A percentile compares a stretch with the other conserved stretches of the same genome.
phyloP scores from a whole-genome alignment of 345 rosid genomes.

The Boechera stricta region DNA sequence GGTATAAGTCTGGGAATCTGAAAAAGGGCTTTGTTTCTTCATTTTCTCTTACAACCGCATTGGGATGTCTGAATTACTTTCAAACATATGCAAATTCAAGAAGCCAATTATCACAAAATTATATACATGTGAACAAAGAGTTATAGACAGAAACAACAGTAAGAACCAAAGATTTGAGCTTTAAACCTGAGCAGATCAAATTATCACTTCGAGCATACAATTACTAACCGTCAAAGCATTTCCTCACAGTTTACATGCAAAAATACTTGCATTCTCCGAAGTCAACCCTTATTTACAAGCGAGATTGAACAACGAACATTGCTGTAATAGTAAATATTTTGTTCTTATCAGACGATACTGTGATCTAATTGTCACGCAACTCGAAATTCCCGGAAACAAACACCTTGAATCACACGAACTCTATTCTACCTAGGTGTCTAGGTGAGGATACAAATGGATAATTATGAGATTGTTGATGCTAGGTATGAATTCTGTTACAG shows the following conservation, averaged over 20 bases:
- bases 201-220: not conserved
- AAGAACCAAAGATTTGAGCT: not conserved
- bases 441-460: no score
- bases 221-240: not conserved
- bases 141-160: not conserved
- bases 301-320: no score
- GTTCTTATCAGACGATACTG: no score
- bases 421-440: no score
- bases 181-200: no score
- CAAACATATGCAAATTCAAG: slow-evolving; percentile 55
- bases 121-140: no score
- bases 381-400: no score
- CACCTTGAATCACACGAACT: no score
- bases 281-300: not conserved
- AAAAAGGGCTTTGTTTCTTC: slow-evolving; percentile 63
- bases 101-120: not conserved
- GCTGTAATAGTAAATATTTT: no score
- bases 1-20: slow-evolving; percentile 70
- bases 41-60: slow-evolving; percentile 62
- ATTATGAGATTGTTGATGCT: no score
- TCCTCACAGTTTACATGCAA: not conserved
- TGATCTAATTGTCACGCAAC: no score
- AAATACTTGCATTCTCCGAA: not conserved
- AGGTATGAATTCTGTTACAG: no score
- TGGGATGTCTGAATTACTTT: slow-evolving; percentile 56